These are phyloP conservation scores for Penicillium macrosclerotiorum DNA, from an alignment of 495 filamentous ascomycete genomes.

Conservation along the genomic window DNA sequence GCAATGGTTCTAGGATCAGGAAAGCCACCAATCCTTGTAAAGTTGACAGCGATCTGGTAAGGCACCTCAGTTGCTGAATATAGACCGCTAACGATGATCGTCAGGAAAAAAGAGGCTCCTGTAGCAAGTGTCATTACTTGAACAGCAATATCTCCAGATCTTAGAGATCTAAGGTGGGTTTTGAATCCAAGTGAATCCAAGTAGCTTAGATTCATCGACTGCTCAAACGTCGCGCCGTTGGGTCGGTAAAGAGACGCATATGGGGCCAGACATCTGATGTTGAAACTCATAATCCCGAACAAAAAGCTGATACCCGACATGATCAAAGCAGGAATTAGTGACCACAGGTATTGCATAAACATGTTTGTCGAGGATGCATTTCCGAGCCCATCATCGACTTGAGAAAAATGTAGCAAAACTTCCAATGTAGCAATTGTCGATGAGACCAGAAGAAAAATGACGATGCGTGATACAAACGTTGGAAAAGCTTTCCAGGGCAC, in stretches of 20 bases:
- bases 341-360: conserved; percentile 14
- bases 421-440: conserved; percentile 7
- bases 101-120: conserved; percentile 4
- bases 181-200: conserved; percentile 4
- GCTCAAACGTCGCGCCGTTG: not conserved
- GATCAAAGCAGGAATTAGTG: conserved; percentile 7
- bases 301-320: conserved; percentile 8
- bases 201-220: conserved; percentile 8
- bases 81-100: conserved; percentile 12
- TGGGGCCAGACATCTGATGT: conserved; percentile 12
- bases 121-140: conserved; percentile 9
- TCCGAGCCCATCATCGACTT: conserved; percentile 7
- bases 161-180: not conserved
- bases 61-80: conserved; percentile 11
- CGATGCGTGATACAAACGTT: not conserved
- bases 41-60: not conserved
- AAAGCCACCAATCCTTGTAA: conserved; percentile 3
- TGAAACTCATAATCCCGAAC: conserved; percentile 10
- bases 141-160: conserved; percentile 9
- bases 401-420: conserved; percentile 8
- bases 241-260: conserved; percentile 2
- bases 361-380: not conserved
- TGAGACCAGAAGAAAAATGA: conserved; percentile 3
- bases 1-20: conserved; percentile 5
- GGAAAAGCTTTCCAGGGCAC: conserved; percentile 15